Evolutionary conservation across 768 basidiomycete genomes (phyloP), one percentile per base, ranked within the genome.

Genomic region (Pleurotus citrinopileatus): DNA sequence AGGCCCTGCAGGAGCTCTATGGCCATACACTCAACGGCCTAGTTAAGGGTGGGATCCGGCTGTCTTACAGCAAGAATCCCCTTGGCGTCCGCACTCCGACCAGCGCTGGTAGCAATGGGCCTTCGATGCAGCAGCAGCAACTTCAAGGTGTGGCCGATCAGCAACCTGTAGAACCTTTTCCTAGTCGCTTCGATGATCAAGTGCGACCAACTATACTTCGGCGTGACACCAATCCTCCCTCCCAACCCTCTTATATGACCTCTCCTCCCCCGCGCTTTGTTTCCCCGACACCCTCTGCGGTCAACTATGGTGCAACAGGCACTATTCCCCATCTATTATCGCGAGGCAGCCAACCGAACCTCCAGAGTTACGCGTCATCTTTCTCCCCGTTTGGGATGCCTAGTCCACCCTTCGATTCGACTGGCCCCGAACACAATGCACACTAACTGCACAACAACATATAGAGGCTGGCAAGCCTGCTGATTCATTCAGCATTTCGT

Each of bases 21-120:
- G 97, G 97, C 22, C 81, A 94, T 65, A 91, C 84, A n/a, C 76
- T 99, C 37, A 83, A 85, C 56, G 95, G 96, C 6, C 73, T 95
- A 23, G 89, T 99, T 66, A 98, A 97, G 72, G 91, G 93, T 56
- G 91, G 93, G n/a, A 98, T 99, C 57, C 86, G 97, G 36, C 73
- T 99, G 52, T 97, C 94, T 5, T 99, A 96, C 71, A 96, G 94
- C 72, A 98, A 97, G 81, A 97, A 98, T 67, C 94, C 95, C 5
- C 79, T 98, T n/a, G 95, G 95, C 42, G 89, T 92, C 47, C 86
- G 90, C 44, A 90, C 89, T 6, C 86, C 89, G 9, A 89, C 86
- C 12, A 85, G 82, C 61, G 76, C 78, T 19, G 69, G 69, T 22
- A 70, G 69, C 34, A 68, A 62, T 32, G 73, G 73, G 17, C 62